phyloP scores from a whole-genome alignment of 441 rosid genomes.

The Hura crepitans region DNA sequence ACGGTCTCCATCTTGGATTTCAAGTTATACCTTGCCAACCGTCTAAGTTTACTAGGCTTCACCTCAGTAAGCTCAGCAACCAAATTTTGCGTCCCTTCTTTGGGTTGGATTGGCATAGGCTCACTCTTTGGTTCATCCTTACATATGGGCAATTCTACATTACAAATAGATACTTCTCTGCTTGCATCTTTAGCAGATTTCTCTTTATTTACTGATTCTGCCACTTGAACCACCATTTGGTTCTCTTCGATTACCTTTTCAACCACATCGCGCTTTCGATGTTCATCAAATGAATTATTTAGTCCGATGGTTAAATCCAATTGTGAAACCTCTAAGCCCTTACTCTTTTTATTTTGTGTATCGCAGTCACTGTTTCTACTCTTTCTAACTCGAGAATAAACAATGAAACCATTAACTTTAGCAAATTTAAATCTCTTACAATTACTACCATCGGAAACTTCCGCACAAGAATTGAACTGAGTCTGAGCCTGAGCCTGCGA shows the following conservation, averaged over 20 bases:
- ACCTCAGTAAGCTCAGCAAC: conserved; percentile 15
- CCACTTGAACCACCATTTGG: neutral
- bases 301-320: neutral
- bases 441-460: conserved; percentile 30
- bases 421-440: conserved; percentile 49
- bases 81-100: conserved; percentile 16
- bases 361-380: conserved; percentile 25
- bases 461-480: conserved; percentile 14
- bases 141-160: conserved; percentile 16
- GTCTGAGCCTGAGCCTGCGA: neutral
- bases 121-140: conserved; percentile 24
- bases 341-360: neutral
- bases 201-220: neutral
- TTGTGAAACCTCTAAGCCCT: conserved; percentile 18
- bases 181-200: neutral
- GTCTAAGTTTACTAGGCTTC: conserved; percentile 33
- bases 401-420: conserved; percentile 63
- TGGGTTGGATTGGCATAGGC: neutral
- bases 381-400: conserved; percentile 59
- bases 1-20: conserved; percentile 38
- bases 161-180: conserved; percentile 16
- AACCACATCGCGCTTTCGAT: conserved; percentile 4
- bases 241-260: conserved; percentile 16
- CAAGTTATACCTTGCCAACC: conserved; percentile 30
- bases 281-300: conserved; percentile 9